Percentiles rank a stretch among this genome's conserved stretches.
Conservation (phyloP, 2,329 filamentous ascomycete species). For the Penicillium glabrum region DNA sequence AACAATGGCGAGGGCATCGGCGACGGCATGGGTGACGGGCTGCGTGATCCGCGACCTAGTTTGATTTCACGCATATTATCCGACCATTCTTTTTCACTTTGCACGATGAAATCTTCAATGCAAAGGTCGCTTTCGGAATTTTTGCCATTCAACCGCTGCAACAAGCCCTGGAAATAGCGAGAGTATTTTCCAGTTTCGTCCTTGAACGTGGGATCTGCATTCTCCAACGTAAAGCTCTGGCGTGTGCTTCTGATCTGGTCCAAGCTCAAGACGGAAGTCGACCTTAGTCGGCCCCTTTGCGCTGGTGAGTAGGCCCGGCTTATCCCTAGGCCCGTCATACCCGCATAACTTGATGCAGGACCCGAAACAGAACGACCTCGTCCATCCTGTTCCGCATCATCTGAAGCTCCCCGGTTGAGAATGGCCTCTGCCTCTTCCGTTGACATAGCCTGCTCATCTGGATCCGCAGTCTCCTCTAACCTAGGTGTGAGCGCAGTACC, state of each 20-base stretch:
- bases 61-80: conserved; percentile 57
- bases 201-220: conserved; percentile 67
- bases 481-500: conserved; percentile 15
- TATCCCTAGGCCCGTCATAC: neutral
- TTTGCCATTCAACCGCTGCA: conserved; percentile 55
- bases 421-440: conserved; percentile 1
- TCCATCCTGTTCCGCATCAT: neutral
- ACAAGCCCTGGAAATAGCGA: conserved; percentile 56
- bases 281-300: conserved; percentile 33
- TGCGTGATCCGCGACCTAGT: conserved; percentile 48
- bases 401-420: conserved; percentile 33
- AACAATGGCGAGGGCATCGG: conserved; percentile 31
- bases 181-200: conserved; percentile 64
- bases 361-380: neutral
- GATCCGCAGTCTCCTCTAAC: conserved; percentile 27
- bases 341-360: neutral
- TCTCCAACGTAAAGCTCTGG: conserved; percentile 62
- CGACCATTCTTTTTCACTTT: conserved; percentile 68
- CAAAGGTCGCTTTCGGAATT: conserved; percentile 61
- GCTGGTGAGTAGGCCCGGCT: neutral
- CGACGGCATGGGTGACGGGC: conserved; percentile 28
- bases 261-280: conserved; percentile 53
- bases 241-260: conserved; percentile 61
- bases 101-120: conserved; percentile 65
- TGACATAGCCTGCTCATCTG: neutral